phyloP scores from a whole-genome alignment of 106 monocot genomes.

The Phalaenopsis aphrodite region DNA sequence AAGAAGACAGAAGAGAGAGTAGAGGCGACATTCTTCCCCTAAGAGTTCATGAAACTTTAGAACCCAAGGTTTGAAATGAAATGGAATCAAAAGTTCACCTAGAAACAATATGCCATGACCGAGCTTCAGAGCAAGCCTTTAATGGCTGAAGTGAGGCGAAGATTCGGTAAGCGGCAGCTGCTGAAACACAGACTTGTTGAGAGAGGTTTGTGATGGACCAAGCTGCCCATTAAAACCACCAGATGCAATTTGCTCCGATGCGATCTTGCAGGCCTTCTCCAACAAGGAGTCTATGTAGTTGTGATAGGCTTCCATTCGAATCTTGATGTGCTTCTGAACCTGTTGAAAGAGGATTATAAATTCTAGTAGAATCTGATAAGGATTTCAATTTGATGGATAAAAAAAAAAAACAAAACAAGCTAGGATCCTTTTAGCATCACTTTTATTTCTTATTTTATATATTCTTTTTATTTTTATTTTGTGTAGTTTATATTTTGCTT shows the following conservation, averaged over 20 bases:
- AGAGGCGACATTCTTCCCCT: not conserved
- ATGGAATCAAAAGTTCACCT: not conserved
- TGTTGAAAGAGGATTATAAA: conserved; percentile 16
- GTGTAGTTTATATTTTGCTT: too few species aligned
- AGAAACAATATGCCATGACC: not conserved
- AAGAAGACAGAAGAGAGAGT: not conserved
- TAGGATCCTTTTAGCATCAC: too few species aligned
- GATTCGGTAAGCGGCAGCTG: conserved; percentile 37
- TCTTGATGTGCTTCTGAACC: conserved; percentile 94
- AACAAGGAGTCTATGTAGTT: conserved; percentile 70
- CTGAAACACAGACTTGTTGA: conserved; percentile 36
- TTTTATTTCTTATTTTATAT: too few species aligned
- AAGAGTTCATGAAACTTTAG: not conserved
- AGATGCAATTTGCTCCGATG: conserved; percentile 71
- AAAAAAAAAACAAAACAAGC: too few species aligned
- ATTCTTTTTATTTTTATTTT: too few species aligned
- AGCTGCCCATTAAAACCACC: conserved; percentile 24
- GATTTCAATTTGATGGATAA: not conserved
- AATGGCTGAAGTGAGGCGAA: conserved; percentile 17
- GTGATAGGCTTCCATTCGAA: conserved; percentile 76
- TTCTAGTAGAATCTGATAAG: not conserved
- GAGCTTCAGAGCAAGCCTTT: conserved; percentile 4
- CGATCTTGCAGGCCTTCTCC: conserved; percentile 80
- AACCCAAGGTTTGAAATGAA: not conserved
- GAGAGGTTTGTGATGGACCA: conserved; percentile 17